Percentiles rank a stretch among this genome's conserved stretches.
Conservation (phyloP, 2,329 filamentous ascomycete species). For the Fusarium odoratissimum region DNA sequence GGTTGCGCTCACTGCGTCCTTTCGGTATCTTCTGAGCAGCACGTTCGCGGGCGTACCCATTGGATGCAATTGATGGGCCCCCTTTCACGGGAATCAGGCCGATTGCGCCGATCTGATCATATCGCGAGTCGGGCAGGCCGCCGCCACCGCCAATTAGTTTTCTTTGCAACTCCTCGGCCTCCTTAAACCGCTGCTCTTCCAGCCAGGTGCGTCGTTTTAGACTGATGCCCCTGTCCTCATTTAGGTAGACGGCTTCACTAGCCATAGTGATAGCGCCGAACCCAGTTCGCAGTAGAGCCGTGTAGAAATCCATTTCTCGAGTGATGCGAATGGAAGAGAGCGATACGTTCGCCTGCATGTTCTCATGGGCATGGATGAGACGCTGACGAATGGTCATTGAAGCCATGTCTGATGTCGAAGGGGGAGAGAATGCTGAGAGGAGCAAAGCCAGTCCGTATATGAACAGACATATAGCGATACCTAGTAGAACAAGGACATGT, state of each 20-base stretch:
- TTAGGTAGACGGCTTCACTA: conserved; percentile 94
- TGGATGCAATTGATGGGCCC: conserved; percentile 56
- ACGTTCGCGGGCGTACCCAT: conserved; percentile 76
- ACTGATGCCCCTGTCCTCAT: conserved; percentile 83
- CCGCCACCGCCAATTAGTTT: conserved; percentile 62
- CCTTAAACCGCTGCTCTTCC: conserved; percentile 84
- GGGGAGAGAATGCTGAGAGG: conserved; percentile 70
- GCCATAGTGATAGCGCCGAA: conserved; percentile 92
- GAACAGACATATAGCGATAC: conserved; percentile 77
- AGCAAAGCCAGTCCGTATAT: conserved; percentile 84
- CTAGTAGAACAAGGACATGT: conserved; percentile 85
- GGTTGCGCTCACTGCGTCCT: conserved; percentile 58
- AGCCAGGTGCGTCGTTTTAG: conserved; percentile 87
- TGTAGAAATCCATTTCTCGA: conserved; percentile 95
- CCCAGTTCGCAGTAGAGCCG: conserved; percentile 84
- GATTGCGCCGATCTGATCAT: conserved; percentile 65
- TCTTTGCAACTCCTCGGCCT: conserved; percentile 73
- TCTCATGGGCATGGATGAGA: conserved; percentile 78
- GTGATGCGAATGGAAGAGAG: conserved; percentile 83
- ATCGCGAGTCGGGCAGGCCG: conserved; percentile 60
- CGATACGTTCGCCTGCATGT: conserved; percentile 92
- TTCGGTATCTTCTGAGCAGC: conserved; percentile 69
- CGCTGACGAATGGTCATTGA: conserved; percentile 66
- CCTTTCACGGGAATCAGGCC: conserved; percentile 66
- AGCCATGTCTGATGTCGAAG: conserved; percentile 43